A percentile compares a stretch with the other conserved stretches of the same genome.
These are phyloP conservation scores for Leccinum insolens DNA, from an alignment of 1,284 basidiomycete genomes.

Conservation along the genomic window DNA sequence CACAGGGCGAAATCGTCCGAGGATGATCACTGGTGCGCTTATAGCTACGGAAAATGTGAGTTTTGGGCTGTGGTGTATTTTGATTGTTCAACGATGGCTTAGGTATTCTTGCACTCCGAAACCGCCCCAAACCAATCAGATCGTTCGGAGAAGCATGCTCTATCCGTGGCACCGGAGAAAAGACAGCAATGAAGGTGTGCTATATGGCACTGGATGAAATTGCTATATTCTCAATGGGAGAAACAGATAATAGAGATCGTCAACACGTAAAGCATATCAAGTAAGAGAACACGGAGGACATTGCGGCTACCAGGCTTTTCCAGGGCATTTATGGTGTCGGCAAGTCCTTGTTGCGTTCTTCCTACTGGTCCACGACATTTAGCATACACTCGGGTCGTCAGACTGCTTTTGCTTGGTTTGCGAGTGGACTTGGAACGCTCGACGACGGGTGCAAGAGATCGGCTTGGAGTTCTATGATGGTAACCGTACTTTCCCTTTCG, in stretches of 20 bases:
- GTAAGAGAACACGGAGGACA: constrained; percentile 64
- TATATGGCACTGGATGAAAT: not conserved
- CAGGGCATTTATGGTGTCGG: constrained; percentile 87
- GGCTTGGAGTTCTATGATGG: constrained; percentile 82
- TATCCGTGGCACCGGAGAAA: constrained; percentile 71
- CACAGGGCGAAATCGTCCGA: constrained; percentile 58
- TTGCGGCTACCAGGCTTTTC: constrained; percentile 57
- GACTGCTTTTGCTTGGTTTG: constrained; percentile 74
- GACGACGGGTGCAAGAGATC: constrained; percentile 77
- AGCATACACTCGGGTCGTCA: constrained; percentile 47
- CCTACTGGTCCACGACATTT: not conserved
- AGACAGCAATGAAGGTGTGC: constrained; percentile 73
- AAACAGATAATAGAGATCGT: constrained; percentile 77
- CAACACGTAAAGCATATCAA: constrained; percentile 63
- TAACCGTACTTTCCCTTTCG: constrained; percentile 26
- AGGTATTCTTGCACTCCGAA: constrained; percentile 60
- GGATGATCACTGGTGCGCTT: constrained; percentile 65
- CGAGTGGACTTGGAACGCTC: constrained; percentile 75
- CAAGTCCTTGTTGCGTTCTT: constrained; percentile 33
- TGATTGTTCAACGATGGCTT: constrained; percentile 10
- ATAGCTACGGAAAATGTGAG: constrained; percentile 63
- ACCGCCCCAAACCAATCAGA: constrained; percentile 62
- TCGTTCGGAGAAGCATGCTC: constrained; percentile 63
- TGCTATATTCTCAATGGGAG: not conserved
- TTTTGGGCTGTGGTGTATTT: not conserved